phyloP scores from a whole-genome alignment of 768 basidiomycete genomes.

The Auriscalpium vulgare region DNA sequence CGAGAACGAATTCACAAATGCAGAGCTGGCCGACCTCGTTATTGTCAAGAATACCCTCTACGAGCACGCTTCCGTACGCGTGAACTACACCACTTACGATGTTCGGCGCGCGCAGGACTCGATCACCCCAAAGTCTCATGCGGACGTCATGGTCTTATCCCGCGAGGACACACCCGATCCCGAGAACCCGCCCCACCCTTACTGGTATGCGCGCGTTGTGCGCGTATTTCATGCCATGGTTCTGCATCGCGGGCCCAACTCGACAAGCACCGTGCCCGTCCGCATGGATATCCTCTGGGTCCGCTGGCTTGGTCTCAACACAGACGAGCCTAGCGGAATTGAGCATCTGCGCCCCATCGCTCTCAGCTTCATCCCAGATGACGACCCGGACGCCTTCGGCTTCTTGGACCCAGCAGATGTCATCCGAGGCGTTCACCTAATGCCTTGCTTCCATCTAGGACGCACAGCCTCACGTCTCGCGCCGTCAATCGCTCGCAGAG shows the following conservation, averaged over 20 bases:
- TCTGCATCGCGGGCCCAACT: conserved; percentile 26
- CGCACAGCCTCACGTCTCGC: not conserved
- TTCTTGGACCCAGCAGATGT: conserved; percentile 23
- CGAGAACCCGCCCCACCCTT: conserved; percentile 12
- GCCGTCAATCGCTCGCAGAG: not conserved
- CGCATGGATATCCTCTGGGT: conserved; percentile 1
- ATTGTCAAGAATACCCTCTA: conserved; percentile 22
- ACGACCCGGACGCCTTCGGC: conserved; percentile 18
- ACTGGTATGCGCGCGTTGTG: conserved; percentile 23
- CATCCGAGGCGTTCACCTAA: conserved; percentile 21
- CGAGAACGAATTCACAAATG: not conserved
- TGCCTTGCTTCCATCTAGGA: conserved; percentile 21
- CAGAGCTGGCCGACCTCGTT: conserved; percentile 5
- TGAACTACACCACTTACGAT: conserved; percentile 39
- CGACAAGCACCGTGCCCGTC: conserved; percentile 10
- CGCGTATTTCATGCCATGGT: conserved; percentile 23
- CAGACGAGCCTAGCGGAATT: not conserved
- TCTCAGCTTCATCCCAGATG: not conserved
- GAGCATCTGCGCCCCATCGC: conserved; percentile 3
- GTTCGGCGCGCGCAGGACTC: conserved; percentile 32
- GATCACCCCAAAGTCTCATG: conserved; percentile 30
- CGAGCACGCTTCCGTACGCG: conserved; percentile 22
- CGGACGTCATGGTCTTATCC: conserved; percentile 24
- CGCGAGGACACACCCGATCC: conserved; percentile 2
- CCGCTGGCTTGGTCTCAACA: conserved; percentile 1